A percentile compares a stretch with the other conserved stretches of the same genome.
These are phyloP conservation scores for Monascus ruber DNA, from an alignment of 2,329 filamentous ascomycete genomes.

Conservation along the genomic window DNA sequence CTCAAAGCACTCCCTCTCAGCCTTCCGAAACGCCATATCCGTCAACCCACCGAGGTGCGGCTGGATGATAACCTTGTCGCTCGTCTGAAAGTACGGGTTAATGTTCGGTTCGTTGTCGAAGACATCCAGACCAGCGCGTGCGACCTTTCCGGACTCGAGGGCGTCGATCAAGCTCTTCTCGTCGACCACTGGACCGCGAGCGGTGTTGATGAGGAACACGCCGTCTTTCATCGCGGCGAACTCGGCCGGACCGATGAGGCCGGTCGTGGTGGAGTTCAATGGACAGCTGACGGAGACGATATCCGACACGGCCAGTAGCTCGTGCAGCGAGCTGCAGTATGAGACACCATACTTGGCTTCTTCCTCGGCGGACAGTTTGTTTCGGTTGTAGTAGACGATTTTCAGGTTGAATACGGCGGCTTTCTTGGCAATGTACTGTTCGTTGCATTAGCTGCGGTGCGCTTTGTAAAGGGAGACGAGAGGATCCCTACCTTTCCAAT, in stretches of 20 bases:
- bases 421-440: conserved; percentile 27
- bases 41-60: conserved; percentile 38
- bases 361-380: conserved; percentile 19
- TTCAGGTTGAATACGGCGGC: conserved; percentile 34
- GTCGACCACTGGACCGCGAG: conserved; percentile 35
- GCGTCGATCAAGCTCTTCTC: conserved; percentile 34
- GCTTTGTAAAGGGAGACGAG: neutral
- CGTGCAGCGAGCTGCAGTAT: conserved; percentile 27
- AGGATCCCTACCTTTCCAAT: conserved; percentile 31
- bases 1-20: conserved; percentile 37
- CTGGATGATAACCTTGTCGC: conserved; percentile 33
- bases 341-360: conserved; percentile 25
- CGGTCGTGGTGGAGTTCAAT: conserved; percentile 29
- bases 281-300: conserved; percentile 40
- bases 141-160: conserved; percentile 33
- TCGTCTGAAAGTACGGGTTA: conserved; percentile 29
- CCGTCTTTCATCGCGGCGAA: conserved; percentile 37
- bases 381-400: conserved; percentile 36
- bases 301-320: conserved; percentile 32
- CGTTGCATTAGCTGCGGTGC: neutral
- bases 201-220: conserved; percentile 36
- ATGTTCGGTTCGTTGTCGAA: conserved; percentile 35
- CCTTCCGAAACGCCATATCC: conserved; percentile 33
- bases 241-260: conserved; percentile 29
- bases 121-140: conserved; percentile 38